Evolutionary conservation across 164 flowering plant genomes (phyloP), one percentile per base, ranked within the genome.

Genomic region (Tetrastigma voinierianum): DNA sequence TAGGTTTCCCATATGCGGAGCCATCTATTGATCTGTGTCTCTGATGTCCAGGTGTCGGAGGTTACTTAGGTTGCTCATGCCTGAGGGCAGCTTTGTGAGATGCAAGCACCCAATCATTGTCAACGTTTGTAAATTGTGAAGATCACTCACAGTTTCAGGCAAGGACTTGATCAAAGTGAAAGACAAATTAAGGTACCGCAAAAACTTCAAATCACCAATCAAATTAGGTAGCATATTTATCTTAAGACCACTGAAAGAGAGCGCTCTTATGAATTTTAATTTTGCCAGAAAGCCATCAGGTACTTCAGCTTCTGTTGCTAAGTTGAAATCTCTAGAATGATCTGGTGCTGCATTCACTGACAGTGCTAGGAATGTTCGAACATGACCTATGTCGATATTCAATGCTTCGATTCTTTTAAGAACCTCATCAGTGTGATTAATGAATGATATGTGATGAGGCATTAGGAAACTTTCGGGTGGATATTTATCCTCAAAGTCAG

Each of bases 101-200:
- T 61, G 10, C 32, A 32, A 2, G 57, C 79, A 72, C 19, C 25
- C 19, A 7, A 10, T 21, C 17, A 82, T 66, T 3, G 60, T 71
- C 69, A 82, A 48, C 0, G 64, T 62, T 43, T 69, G 80, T 66
- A 79, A 57, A 64, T 58, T 20, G 11, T 10, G 10, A 9, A 82
- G 62, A 10, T 52, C 49, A 24, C 70, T 54, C 12, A 74, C 20
- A 2, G 66, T 43, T n/a, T 32, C 54, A 14, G 84, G 78, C 23
- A 73, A 69, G 44, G 15, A 59, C 40, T 51, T 15, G 4, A 73
- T 17, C 2, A 17, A 67, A 14, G 70, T 73, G 17, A 65, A 13
- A 3, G 79, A 76, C 3, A 76, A 52, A 68, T 79, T 65, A 1
- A 79, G 69, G 55, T 73, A 73, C 53, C 67, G 65, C 61, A 79